These are phyloP conservation scores for Globisporangium alternatum DNA, from an alignment of 352 stramenopile genomes.

Conservation along the genomic window DNA sequence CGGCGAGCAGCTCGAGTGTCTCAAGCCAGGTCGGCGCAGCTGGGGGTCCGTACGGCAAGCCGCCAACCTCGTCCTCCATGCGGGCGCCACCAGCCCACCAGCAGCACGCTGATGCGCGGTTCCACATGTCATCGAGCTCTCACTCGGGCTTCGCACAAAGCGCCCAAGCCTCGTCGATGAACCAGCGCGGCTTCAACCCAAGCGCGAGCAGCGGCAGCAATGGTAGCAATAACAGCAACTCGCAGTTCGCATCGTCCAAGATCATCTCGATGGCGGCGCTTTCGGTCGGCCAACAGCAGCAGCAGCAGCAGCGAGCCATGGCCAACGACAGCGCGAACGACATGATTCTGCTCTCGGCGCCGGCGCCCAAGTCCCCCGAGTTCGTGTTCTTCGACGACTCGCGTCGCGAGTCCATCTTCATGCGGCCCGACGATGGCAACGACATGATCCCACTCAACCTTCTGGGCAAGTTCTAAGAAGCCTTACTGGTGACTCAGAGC, in stretches of 20 bases:
- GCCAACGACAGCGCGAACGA: conserved; percentile 14
- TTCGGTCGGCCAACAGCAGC: conserved; percentile 2
- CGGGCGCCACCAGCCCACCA: background rate
- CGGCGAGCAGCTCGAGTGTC: background rate
- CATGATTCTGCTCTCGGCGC: conserved; percentile 29
- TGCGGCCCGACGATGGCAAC: conserved; percentile 24
- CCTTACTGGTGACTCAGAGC: background rate
- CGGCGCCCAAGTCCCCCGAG: conserved; percentile 18
- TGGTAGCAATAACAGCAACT: conserved; percentile 3
- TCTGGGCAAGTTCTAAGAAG: conserved; percentile 15
- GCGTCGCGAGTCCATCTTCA: conserved; percentile 29
- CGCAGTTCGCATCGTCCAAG: conserved; percentile 15
- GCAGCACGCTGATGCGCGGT: background rate
- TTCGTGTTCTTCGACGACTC: conserved; percentile 50
- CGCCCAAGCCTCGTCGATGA: background rate
- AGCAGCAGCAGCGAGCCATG: background rate
- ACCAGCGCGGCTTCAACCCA: background rate
- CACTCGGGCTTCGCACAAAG: background rate
- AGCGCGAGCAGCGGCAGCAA: conserved; percentile 3
- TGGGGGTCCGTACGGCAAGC: conserved; percentile 10
- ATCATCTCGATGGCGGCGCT: conserved; percentile 16
- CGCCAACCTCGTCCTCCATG: conserved; percentile 4
- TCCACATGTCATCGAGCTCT: background rate
- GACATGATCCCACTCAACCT: conserved; percentile 65
- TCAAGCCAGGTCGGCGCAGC: background rate